Evolutionary conservation across 495 filamentous ascomycete genomes (phyloP).

Genomic region (Neurospora discreta): DNA sequence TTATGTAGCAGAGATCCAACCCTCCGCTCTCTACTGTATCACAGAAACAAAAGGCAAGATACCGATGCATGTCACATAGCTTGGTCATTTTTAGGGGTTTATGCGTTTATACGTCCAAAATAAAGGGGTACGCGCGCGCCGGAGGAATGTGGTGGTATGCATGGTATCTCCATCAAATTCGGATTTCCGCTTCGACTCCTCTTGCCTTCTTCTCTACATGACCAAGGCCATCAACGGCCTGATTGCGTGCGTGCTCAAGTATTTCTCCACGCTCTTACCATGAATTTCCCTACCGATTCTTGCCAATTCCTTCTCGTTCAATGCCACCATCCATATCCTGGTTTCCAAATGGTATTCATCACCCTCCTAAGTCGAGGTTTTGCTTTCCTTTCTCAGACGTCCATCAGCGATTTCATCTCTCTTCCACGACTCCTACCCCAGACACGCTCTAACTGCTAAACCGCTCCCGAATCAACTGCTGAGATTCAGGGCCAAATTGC

Average conservation of each 20-base stretch:
- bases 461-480: conserved; percentile 60
- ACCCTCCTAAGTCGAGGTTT: not conserved
- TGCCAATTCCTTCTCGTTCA: not conserved
- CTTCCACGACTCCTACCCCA: not conserved
- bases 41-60: not conserved
- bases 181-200: not conserved
- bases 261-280: not conserved
- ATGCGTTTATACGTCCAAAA: not conserved
- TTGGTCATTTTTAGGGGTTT: not conserved
- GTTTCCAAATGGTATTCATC: not conserved
- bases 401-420: not conserved
- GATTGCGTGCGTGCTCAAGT: not conserved
- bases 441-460: conserved; percentile 40
- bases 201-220: not conserved
- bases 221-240: not conserved
- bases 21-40: not conserved
- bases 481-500: conserved; percentile 61
- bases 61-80: not conserved
- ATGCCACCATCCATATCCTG: not conserved
- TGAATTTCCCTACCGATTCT: not conserved
- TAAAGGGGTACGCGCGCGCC: not conserved
- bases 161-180: not conserved
- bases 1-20: not conserved
- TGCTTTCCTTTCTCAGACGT: not conserved
- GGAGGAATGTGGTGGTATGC: not conserved